Base-by-base conservation (phyloP, 2,329 filamentous ascomycete genomes). In the Fusarium liriodendri region DNA sequence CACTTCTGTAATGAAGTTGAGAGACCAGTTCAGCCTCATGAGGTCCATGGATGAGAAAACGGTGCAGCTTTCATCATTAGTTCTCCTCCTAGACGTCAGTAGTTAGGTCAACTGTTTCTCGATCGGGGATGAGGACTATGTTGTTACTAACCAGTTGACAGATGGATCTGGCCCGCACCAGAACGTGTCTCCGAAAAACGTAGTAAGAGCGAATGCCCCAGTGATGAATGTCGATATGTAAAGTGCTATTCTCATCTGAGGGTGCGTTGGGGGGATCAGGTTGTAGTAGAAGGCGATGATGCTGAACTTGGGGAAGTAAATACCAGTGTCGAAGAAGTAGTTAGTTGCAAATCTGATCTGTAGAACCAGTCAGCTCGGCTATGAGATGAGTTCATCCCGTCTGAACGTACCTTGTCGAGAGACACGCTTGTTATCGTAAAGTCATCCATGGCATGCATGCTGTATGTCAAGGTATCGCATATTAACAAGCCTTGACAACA, bases 311-410 rank as follows among this genome's bases (percentile, higher is more conserved):
- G 75, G 76, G 32, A 78, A 69, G 60, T 76, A 78, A 22, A 78
- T 75, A 29, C 77, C 76, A 3, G 68, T 72, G 35, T 78, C 73
- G 57, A 78, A 78, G 42, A 78, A 73, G 62, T 78, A 78, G 58
- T 77, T 78, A 1, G 71, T 71, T 2, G 77, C 66, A 22, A 77
- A 78, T n/a, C 68, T 57, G 18, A 71, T 66, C 67, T 75, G 27
- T 7, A 6, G 10, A 3, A 3, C 2, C 5, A 27, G 6, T 60
- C n/a, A 45, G 57, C n/a, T 22, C 5, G 0, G 9, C 9, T 16
- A 3, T 25, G 6, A 5, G 20, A 16, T 9, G 20, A 16, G 6
- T 14, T 22, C 13, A 2, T 14, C 4, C 18, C 4, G 1, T n/a
- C 3, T 13, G 6, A 55, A 29, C 29, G 2, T 6, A 62, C 59